A percentile compares a stretch with the other conserved stretches of the same genome.
Evolutionary conservation across 2,329 filamentous ascomycete genomes (phyloP).

Genomic region (Blastomyces silverae): DNA sequence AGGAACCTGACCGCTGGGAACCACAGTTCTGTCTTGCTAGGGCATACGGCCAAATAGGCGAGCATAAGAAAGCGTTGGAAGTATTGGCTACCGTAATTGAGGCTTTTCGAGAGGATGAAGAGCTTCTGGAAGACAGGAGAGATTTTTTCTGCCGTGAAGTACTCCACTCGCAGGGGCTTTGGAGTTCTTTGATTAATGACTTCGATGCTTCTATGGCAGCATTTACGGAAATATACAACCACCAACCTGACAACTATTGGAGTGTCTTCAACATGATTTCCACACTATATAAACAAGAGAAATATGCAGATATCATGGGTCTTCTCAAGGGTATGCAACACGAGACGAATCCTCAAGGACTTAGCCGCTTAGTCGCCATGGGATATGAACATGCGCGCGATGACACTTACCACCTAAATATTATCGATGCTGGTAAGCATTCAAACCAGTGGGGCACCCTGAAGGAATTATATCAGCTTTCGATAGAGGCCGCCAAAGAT

Average conservation of each 20-base stretch:
- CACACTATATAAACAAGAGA: constrained; percentile 15
- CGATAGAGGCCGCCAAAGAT: constrained; percentile 16
- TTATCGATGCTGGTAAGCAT: constrained; percentile 14
- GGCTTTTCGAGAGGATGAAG: constrained; percentile 17
- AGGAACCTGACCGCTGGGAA: constrained; percentile 23
- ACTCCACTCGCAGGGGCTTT: constrained; percentile 13
- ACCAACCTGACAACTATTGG: constrained; percentile 19
- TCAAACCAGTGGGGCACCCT: constrained; percentile 13
- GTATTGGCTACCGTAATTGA: constrained; percentile 16
- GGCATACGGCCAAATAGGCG: constrained; percentile 15
- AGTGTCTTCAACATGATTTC: constrained; percentile 16
- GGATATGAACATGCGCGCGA: constrained; percentile 16
- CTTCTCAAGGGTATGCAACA: constrained; percentile 20
- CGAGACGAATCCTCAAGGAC: constrained; percentile 15
- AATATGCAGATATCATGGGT: constrained; percentile 19
- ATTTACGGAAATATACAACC: constrained; percentile 17
- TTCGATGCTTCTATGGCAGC: constrained; percentile 16
- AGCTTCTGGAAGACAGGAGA: constrained; percentile 14
- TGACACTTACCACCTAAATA: constrained; percentile 13
- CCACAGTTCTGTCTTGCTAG: constrained; percentile 23
- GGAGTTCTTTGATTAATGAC: constrained; percentile 15
- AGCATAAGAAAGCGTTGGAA: constrained; percentile 17
- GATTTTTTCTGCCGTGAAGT: constrained; percentile 18
- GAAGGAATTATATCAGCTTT: constrained; percentile 15
- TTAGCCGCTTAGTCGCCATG: constrained; percentile 18